phyloP scores from a whole-genome alignment of 2,329 filamentous ascomycete genomes.

The Colletotrichum sublineola region DNA sequence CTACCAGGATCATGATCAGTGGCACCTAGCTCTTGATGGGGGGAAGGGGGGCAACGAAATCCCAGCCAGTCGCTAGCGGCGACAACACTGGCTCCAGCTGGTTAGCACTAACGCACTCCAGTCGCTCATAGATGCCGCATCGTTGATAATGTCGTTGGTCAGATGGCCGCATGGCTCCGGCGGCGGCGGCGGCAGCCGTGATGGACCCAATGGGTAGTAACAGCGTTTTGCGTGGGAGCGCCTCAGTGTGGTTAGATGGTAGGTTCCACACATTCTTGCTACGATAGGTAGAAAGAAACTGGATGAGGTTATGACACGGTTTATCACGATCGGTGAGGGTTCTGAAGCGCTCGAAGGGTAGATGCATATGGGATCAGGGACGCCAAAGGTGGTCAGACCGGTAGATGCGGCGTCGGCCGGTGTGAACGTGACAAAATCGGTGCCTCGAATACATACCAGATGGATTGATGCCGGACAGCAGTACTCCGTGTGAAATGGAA shows the following conservation, averaged over 20 bases:
- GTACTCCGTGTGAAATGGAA: conserved; percentile 5
- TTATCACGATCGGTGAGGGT: neutral
- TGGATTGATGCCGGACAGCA: conserved; percentile 5
- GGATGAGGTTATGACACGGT: neutral
- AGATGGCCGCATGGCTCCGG: neutral
- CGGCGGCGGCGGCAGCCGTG: conserved; percentile 7
- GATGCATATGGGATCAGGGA: neutral
- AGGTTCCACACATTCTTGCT: neutral
- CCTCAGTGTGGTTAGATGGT: neutral
- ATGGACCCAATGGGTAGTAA: neutral
- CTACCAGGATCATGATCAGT: conserved; percentile 28
- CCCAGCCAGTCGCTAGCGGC: conserved; percentile 25
- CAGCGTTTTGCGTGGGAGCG: neutral
- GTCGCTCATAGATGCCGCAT: neutral
- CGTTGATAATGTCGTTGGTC: conserved; percentile 10
- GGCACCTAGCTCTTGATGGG: neutral
- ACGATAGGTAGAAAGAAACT: neutral
- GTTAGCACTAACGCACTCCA: conserved; percentile 7
- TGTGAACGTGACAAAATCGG: neutral
- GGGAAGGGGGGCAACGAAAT: conserved; percentile 3
- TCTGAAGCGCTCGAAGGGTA: neutral
- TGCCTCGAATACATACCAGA: neutral
- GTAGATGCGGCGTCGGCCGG: neutral
- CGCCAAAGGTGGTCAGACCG: neutral
- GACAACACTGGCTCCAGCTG: neutral